These are phyloP conservation scores for Thermothielavioides terrestris DNA, from an alignment of 495 filamentous ascomycete genomes.

Conservation along the genomic window DNA sequence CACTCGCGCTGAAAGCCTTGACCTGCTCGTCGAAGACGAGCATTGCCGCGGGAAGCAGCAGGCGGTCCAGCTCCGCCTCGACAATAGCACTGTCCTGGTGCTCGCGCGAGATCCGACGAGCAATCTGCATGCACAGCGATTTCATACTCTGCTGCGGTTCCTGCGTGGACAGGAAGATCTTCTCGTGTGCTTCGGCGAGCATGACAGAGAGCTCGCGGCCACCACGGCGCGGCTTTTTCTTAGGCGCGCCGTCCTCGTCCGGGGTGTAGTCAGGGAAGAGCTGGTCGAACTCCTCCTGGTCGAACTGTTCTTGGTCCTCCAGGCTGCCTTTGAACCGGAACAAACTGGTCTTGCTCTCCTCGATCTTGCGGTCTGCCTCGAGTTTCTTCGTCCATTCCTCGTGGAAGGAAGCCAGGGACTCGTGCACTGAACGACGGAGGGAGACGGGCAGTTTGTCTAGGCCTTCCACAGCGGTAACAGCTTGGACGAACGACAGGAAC, in stretches of 20 bases:
- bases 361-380: conserved; percentile 60
- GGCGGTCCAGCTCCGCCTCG: conserved; percentile 33
- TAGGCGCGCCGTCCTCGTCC: conserved; percentile 17
- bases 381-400: conserved; percentile 68
- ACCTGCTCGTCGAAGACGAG: conserved; percentile 52
- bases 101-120: conserved; percentile 23
- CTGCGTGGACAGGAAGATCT: conserved; percentile 38
- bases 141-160: conserved; percentile 30
- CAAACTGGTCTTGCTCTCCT: conserved; percentile 59
- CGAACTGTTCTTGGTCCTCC: conserved; percentile 65
- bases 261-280: conserved; percentile 72
- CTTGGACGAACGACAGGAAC: conserved; percentile 34
- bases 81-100: conserved; percentile 16
- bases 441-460: conserved; percentile 26
- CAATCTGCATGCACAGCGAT: conserved; percentile 31
- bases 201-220: conserved; percentile 39
- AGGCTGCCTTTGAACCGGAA: conserved; percentile 73
- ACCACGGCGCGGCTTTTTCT: conserved; percentile 9
- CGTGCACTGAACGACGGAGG: conserved; percentile 31
- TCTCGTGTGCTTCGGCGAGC: conserved; percentile 37
- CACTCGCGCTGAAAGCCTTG: conserved; percentile 41
- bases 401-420: conserved; percentile 63
- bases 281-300: conserved; percentile 64
- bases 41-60: conserved; percentile 56
- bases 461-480: conserved; percentile 35